A percentile compares a stretch with the other conserved stretches of the same genome.
phyloP scores from a whole-genome alignment of 257 asterid genomes.

The Lithospermum erythrorhizon region DNA sequence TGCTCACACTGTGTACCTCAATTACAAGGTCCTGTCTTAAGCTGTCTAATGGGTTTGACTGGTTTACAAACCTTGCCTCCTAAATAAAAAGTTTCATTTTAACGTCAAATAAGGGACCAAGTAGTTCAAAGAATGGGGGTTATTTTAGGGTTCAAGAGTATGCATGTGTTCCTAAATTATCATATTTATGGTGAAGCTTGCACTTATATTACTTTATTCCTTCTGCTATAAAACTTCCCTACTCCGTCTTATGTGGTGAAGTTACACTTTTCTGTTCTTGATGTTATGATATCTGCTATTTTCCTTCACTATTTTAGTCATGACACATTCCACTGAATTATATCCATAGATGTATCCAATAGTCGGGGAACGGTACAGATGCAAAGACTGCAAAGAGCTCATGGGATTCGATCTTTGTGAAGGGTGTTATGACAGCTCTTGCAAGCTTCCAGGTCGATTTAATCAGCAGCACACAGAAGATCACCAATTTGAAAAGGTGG shows the following conservation, averaged over 20 bases:
- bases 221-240: not conserved
- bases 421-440: constrained; percentile 29
- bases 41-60: not conserved
- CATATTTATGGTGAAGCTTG: not conserved
- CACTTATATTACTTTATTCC: not conserved
- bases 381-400: constrained; percentile 38
- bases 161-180: not conserved
- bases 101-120: not conserved
- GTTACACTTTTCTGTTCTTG: not conserved
- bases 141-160: not conserved
- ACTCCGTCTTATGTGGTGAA: not conserved
- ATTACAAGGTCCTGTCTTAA: not conserved
- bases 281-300: not conserved
- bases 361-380: constrained; percentile 45
- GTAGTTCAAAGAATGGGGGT: not conserved
- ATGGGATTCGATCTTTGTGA: constrained; percentile 41
- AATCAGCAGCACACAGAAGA: constrained; percentile 56
- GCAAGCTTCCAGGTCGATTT: constrained; percentile 49
- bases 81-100: too few relatives aligned
- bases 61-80: not conserved
- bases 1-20: too few relatives aligned
- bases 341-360: constrained; percentile 40
- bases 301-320: too few relatives aligned
- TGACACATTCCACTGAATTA: not conserved
- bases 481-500: constrained; percentile 34